These are phyloP conservation scores for Puccinia hordei DNA, from an alignment of 1,284 basidiomycete genomes.

Conservation along the genomic window DNA sequence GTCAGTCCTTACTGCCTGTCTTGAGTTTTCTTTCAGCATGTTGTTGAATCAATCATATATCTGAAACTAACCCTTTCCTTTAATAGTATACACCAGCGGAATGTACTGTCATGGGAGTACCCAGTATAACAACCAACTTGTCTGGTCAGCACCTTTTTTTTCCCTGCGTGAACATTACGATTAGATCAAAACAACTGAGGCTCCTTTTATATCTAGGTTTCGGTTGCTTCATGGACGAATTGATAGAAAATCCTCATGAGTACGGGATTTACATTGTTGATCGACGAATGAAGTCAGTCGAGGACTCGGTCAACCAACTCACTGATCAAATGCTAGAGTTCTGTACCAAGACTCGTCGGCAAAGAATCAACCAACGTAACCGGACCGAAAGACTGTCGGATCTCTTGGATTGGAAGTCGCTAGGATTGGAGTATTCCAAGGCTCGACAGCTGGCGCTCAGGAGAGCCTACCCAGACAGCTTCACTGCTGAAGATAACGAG, in stretches of 20 bases:
- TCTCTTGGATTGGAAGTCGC: slow-evolving; percentile 94
- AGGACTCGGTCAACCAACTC: slow-evolving; percentile 79
- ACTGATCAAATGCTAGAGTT: slow-evolving; percentile 74
- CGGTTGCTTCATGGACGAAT: slow-evolving; percentile 91
- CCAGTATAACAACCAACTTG: slow-evolving; percentile 92
- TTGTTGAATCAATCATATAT: no score
- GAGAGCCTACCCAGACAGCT: slow-evolving; percentile 92
- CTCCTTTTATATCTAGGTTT: slow-evolving; percentile 32
- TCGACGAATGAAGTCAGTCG: slow-evolving; percentile 81
- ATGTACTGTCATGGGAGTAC: slow-evolving; percentile 85
- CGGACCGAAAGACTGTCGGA: slow-evolving; percentile 90
- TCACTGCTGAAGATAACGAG: slow-evolving; percentile 68
- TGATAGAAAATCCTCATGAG: slow-evolving; percentile 75
- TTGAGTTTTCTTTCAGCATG: background rate
- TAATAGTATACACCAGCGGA: slow-evolving; percentile 64
- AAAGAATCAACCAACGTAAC: slow-evolving; percentile 97
- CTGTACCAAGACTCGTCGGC: slow-evolving; percentile 83
- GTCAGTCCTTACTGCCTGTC: slow-evolving; percentile 57
- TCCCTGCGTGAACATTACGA: background rate
- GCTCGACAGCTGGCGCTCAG: slow-evolving; percentile 80
- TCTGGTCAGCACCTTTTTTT: slow-evolving; percentile 70
- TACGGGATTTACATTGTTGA: slow-evolving; percentile 83
- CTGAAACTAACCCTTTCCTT: background rate
- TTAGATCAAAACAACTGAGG: background rate
- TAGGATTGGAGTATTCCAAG: slow-evolving; percentile 96